Evolutionary conservation across 2,329 filamentous ascomycete species (phyloP), one percentile per base, ranked within the genome.

Genomic region (Paraphoma chrysanthemicola): DNA sequence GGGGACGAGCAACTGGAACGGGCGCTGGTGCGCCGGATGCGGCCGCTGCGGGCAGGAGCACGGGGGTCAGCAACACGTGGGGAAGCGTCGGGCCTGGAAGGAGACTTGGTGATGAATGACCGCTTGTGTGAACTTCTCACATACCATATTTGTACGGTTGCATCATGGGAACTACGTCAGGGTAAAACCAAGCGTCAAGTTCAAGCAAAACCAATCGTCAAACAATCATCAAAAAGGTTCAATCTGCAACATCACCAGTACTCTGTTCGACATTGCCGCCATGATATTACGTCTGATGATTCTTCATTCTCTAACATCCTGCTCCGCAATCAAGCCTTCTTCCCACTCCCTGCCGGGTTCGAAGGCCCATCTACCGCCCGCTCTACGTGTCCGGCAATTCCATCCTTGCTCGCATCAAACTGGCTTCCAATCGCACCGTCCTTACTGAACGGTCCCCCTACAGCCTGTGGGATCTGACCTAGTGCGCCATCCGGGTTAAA

Each of bases 381-480:
- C 75, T 87, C 84, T 0, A 86, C 81, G 4, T 80, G 79, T 1
- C 84, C 84, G 2, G 83, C 84, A 29, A 87, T 80, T 5, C 76
- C 78, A 16, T 83, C 83, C 44, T 84, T 80, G 0, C 78, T 68
- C 0, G 83, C 85, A 61, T 79, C 73, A 62, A 87, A 87, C 59
- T 85, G 83, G 53, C 82, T 83, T 17, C 85, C 84, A 53, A 87
- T 79, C 8, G 78, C 65, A 0, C 85, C 84, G 2, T 85, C 81
- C 62, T 83, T 83, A 57, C 57, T 63, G 8, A 75, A 67, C 6
- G 70, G 72, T 0, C 85, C 72, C 2, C 72, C 83, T 7, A 86
- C 74, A 56, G 78, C 79, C 68, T 85, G 76, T 0, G 80, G 83
- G 2, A 79, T 74, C 10, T 82, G 79, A 6, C 84, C 84, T n/a